Evolutionary conservation across 2,329 filamentous ascomycete genomes (phyloP).

Genomic region (Stenocarpella maydis): DNA sequence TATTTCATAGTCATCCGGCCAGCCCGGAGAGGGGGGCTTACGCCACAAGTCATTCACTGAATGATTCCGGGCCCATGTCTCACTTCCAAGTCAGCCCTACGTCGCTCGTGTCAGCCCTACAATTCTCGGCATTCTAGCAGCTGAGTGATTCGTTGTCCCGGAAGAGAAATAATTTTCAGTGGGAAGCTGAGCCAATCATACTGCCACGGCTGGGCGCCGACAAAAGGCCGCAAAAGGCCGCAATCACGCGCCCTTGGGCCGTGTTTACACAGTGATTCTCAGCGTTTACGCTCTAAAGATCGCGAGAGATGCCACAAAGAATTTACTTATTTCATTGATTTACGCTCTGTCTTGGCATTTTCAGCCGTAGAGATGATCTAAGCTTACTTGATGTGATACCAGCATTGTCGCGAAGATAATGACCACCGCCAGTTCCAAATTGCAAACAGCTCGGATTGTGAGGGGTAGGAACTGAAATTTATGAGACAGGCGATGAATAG

Average conservation of each 20-base stretch:
- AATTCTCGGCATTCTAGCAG: background rate
- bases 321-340: background rate
- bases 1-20: too few species aligned
- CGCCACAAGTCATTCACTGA: background rate
- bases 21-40: background rate
- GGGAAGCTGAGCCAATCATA: background rate
- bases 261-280: background rate
- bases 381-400: background rate
- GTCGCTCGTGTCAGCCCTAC: background rate
- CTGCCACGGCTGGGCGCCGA: background rate
- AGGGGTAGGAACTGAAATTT: background rate
- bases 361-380: background rate
- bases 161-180: background rate
- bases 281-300: background rate
- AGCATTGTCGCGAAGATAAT: background rate
- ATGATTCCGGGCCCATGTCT: background rate
- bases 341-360: background rate
- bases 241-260: background rate
- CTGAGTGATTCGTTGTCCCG: background rate
- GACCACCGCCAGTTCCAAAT: background rate
- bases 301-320: background rate
- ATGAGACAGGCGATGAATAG: background rate
- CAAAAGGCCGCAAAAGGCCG: too few species aligned
- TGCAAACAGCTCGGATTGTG: too few species aligned
- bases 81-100: background rate